Evolutionary conservation across 305 asterid species (phyloP).

Genomic region (Solanum hybrid): DNA sequence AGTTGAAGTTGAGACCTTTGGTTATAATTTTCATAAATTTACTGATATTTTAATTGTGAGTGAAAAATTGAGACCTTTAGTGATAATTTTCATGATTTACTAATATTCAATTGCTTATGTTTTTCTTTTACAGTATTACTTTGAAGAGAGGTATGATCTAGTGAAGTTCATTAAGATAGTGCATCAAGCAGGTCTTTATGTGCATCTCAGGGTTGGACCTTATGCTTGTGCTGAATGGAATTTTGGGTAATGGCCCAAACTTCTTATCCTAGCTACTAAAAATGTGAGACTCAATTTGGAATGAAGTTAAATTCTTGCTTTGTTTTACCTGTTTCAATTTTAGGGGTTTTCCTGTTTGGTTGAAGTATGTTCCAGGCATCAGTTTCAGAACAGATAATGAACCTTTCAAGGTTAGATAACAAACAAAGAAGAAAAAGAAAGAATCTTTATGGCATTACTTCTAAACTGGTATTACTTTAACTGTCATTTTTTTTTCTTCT

Average conservation of each 20-base stretch:
- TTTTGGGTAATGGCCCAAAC: slow-evolving; percentile 20
- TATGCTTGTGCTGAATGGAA: slow-evolving; percentile 38
- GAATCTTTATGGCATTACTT: background rate
- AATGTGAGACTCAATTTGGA: background rate
- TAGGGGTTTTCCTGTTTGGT: slow-evolving; percentile 31
- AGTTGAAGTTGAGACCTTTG: background rate
- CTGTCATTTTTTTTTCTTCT: background rate
- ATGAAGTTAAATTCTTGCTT: background rate
- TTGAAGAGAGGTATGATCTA: slow-evolving; percentile 24
- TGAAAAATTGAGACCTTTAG: background rate
- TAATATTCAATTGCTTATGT: background rate
- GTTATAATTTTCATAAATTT: background rate
- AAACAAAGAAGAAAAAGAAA: background rate
- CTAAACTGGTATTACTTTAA: background rate
- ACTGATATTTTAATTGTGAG: background rate
- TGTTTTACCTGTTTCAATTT: slow-evolving; percentile 4
- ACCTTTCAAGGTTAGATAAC: slow-evolving; percentile 20
- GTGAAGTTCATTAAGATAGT: slow-evolving; percentile 27
- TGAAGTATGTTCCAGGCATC: slow-evolving; percentile 29
- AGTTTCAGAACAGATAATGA: slow-evolving; percentile 33
- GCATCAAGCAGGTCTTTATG: slow-evolving; percentile 31
- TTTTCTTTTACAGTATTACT: slow-evolving; percentile 14
- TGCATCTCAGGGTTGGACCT: slow-evolving; percentile 31
- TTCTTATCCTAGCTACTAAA: background rate
- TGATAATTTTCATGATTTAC: background rate